Evolutionary conservation across 257 asterid genomes (phyloP).

Genomic region (Agastache rugosa): DNA sequence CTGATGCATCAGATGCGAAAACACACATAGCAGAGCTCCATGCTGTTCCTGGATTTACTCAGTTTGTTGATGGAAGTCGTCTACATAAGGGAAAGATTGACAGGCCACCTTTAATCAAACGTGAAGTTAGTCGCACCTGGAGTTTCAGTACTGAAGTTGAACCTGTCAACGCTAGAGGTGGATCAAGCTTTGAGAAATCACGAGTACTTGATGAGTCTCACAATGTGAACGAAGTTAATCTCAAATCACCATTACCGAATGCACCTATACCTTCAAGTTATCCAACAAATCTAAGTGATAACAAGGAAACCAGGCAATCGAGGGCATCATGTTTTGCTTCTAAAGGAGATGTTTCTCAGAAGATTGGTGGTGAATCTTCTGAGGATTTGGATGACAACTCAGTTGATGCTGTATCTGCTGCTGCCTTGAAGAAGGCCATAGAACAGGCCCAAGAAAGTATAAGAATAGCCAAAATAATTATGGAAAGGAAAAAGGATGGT

Average conservation of each 20-base stretch:
- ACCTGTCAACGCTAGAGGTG: constrained; percentile 47
- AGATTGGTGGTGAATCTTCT: constrained; percentile 42
- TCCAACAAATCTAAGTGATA: constrained; percentile 41
- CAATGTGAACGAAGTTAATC: constrained; percentile 40
- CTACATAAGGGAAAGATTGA: constrained; percentile 46
- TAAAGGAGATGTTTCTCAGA: constrained; percentile 49
- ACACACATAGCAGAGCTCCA: constrained; percentile 71
- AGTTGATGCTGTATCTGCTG: constrained; percentile 78
- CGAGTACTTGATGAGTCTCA: constrained; percentile 40
- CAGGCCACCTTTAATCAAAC: constrained; percentile 48
- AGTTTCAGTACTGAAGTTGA: constrained; percentile 66
- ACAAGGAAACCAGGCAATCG: constrained; percentile 42
- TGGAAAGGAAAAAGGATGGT: constrained; percentile 71
- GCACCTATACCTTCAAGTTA: constrained; percentile 44
- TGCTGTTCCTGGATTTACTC: constrained; percentile 77
- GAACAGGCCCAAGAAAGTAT: constrained; percentile 94
- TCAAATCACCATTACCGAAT: constrained; percentile 47
- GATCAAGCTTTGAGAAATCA: constrained; percentile 48
- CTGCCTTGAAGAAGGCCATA: constrained; percentile 80
- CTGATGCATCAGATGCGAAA: constrained; percentile 56
- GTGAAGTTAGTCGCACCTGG: constrained; percentile 62
- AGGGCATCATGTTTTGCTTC: constrained; percentile 45
- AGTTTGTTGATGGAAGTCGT: constrained; percentile 61
- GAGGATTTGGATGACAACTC: constrained; percentile 86
- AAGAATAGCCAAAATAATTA: constrained; percentile 76